Conservation (phyloP, 108 stramenopile genomes). For the Aurantiochytrium sp. region DNA sequence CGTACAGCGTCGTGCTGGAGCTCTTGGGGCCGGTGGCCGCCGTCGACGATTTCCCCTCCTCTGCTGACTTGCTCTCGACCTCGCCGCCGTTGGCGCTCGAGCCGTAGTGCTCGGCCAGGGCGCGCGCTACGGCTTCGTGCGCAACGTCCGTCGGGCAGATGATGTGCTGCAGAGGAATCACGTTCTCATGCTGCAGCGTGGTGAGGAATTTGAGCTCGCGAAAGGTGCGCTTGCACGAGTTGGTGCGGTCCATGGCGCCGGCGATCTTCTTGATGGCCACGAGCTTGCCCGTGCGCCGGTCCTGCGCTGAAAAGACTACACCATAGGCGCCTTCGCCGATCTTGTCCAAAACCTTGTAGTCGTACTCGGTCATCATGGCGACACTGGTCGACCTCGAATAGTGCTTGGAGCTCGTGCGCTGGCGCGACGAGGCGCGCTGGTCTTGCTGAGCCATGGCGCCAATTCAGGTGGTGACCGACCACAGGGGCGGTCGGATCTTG, state of each 20-base stretch:
- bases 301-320: slow-evolving; percentile 28
- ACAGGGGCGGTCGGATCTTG: too few relatives aligned
- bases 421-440: too few relatives aligned
- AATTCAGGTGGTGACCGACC: too few relatives aligned
- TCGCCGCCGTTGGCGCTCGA: not conserved
- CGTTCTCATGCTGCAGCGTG: not conserved
- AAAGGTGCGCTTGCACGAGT: slow-evolving; percentile 43
- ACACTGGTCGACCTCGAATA: not conserved
- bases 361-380: slow-evolving; percentile 3
- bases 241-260: slow-evolving; percentile 12
- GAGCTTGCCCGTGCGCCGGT: not conserved
- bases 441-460: too few relatives aligned
- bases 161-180: slow-evolving; percentile 5
- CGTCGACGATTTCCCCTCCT: not conserved
- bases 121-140: not conserved
- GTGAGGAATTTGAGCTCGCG: slow-evolving; percentile 29
- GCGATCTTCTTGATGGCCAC: slow-evolving; percentile 54
- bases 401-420: not conserved
- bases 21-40: not conserved
- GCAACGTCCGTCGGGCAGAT: not conserved
- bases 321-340: slow-evolving; percentile 55
- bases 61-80: slow-evolving; percentile 19
- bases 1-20: not conserved
- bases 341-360: not conserved
- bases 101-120: not conserved